Evolutionary conservation across 2,329 filamentous ascomycete genomes (phyloP), one percentile per base, ranked within the genome.

Genomic region (Ceratocystis alfenasii): DNA sequence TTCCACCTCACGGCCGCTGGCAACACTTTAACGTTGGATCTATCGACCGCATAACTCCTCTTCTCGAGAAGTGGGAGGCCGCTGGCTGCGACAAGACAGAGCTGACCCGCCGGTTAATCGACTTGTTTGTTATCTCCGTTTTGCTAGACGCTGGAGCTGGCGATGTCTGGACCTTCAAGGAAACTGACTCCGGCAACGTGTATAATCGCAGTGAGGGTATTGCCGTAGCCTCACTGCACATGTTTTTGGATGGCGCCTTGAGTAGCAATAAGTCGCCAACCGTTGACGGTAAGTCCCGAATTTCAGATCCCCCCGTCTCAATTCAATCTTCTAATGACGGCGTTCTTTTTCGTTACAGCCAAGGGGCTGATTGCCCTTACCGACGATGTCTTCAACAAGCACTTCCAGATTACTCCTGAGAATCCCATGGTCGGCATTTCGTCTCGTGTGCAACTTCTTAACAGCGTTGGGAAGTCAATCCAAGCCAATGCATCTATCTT

Each of bases 11-110:
- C 68, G 83, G 78, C 7, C 78, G 83, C 55, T 86, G 83, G 80
- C 83, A 86, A 71, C 83, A 86, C 73, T 86, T 86, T 69, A 80
- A 84, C 15, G 78, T 84, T 48, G 83, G 83, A 8, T 77, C 77
- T 15, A 74, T 81, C 33, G 74, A 78, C 48, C 80, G 83, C 44
- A 73, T 84, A 6, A 73, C 75, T 5, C 71, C 74, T 5, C 71
- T 83, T 2, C 72, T 81, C 2, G 70, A 76, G 28, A 71, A 75
- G 55, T 82, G 81, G 81, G 73, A 78, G 1, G 71, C 70, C 1
- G 73, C 75, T 0, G 73, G 73, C 1, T 71, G 72, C 48, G 78
- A 83, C 63, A 74, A 75, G 1, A 68, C 73, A 0, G 82, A 83
- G 68, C 71, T 77, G 3, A 79, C 80, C 0, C 79, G 83, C 2